These are phyloP conservation scores for Exophiala spinifera DNA, from an alignment of 2,329 filamentous ascomycete genomes.

Conservation along the genomic window DNA sequence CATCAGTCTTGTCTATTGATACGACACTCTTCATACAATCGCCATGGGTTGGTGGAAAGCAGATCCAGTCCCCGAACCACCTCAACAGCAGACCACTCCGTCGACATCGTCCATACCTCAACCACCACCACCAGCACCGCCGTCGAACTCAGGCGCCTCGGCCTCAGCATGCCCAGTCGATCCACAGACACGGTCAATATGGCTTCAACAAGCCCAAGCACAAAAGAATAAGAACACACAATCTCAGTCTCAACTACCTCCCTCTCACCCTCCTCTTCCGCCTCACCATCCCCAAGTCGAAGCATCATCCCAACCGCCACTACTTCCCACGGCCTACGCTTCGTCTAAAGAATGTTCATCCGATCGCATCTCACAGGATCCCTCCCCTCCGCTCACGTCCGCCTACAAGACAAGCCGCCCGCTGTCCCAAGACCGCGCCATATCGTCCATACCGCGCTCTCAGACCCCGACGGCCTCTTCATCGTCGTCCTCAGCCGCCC, in stretches of 20 bases:
- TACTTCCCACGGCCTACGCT: constrained; percentile 28
- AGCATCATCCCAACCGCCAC: not conserved
- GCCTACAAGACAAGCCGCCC: constrained; percentile 34
- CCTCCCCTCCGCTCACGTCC: constrained; percentile 19
- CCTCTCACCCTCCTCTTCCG: constrained; percentile 26
- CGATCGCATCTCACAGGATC: constrained; percentile 34
- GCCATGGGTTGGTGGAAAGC: constrained; percentile 31
- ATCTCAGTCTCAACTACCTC: constrained; percentile 37
- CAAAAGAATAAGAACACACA: constrained; percentile 61
- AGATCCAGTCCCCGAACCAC: constrained; percentile 22
- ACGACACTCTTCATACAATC: too few species aligned
- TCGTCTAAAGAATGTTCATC: constrained; percentile 22
- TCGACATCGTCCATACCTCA: constrained; percentile 29
- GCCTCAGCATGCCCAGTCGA: constrained; percentile 75
- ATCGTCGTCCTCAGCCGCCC: constrained; percentile 34
- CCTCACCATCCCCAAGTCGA: constrained; percentile 4
- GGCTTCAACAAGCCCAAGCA: constrained; percentile 57
- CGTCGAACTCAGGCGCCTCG: constrained; percentile 33
- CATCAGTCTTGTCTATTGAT: not conserved
- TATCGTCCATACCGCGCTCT: constrained; percentile 75
- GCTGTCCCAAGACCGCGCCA: constrained; percentile 66
- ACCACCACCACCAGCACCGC: constrained; percentile 23
- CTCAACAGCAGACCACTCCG: constrained; percentile 32
- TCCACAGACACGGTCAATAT: constrained; percentile 80
- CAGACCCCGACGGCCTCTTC: constrained; percentile 28